These are phyloP conservation scores for Backusella liffmaniae DNA, from an alignment of 192 early-diverging fungal genomes.

Conservation along the genomic window DNA sequence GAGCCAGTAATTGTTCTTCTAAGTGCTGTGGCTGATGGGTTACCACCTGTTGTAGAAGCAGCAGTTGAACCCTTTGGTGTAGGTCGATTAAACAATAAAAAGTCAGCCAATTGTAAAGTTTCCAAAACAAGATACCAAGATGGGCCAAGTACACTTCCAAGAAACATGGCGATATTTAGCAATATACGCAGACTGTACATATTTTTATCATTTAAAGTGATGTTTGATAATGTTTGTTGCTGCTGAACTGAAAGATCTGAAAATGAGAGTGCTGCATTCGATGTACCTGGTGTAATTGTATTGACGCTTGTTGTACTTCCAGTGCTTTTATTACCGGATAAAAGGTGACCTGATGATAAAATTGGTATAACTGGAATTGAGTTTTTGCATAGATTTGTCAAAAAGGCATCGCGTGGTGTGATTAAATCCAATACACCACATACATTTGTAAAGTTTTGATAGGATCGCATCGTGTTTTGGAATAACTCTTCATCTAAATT, in stretches of 20 bases:
- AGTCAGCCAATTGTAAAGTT: constrained; percentile 86
- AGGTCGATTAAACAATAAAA: constrained; percentile 57
- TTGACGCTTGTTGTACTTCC: constrained; percentile 1
- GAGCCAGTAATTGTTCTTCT: constrained; percentile 17
- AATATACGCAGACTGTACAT: constrained; percentile 73
- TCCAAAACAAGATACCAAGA: constrained; percentile 89
- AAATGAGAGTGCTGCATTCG: constrained; percentile 16
- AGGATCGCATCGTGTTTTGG: constrained; percentile 62
- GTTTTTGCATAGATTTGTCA: constrained; percentile 82
- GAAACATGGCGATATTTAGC: constrained; percentile 66
- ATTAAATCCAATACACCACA: constrained; percentile 77
- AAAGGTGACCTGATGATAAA: constrained; percentile 23
- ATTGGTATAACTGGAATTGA: constrained; percentile 66
- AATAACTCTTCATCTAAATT: constrained; percentile 87
- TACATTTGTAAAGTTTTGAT: constrained; percentile 73
- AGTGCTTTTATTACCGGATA: not conserved
- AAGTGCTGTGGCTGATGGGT: not conserved
- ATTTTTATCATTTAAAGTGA: constrained; percentile 73
- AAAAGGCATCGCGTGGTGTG: constrained; percentile 81
- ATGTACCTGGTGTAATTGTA: not conserved
- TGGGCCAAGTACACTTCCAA: constrained; percentile 71
- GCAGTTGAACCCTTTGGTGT: constrained; percentile 26
- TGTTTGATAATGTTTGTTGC: constrained; percentile 30
- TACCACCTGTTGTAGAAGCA: not conserved
- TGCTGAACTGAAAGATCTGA: constrained; percentile 33